Evolutionary conservation across 192 early-diverging fungal species (phyloP).

Genomic region (Rhizophagus clarus): DNA sequence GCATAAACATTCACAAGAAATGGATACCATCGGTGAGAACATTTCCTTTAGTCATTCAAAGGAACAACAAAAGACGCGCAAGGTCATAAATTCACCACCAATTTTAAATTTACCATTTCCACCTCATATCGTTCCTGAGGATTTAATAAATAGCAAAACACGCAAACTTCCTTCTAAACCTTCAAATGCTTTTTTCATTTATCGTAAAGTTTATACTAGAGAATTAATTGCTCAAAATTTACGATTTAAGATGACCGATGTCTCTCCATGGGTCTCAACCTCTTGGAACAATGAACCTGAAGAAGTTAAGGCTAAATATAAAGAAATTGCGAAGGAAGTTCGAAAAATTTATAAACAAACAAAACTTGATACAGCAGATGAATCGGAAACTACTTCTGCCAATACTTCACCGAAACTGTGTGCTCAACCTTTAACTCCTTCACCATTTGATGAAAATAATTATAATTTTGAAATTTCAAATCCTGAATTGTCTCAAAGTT

Average conservation of each 20-base stretch:
- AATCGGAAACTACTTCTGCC: not conserved
- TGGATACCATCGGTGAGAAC: not conserved
- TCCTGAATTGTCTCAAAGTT: not conserved
- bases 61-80: not conserved
- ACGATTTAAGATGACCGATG: slow-evolving; percentile 3
- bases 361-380: not conserved
- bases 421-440: not conserved
- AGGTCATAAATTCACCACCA: not conserved
- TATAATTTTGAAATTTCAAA: not conserved
- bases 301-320: not conserved
- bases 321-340: not conserved
- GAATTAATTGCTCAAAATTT: not conserved
- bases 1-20: not conserved
- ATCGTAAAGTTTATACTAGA: not conserved
- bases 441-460: not conserved
- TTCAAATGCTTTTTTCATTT: slow-evolving; percentile 1
- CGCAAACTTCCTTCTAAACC: not conserved
- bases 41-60: not conserved
- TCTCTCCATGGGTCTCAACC: not conserved
- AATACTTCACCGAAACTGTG: not conserved
- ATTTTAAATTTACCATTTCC: not conserved
- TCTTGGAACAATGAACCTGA: slow-evolving; percentile 3
- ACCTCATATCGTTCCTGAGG: not conserved
- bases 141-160: not conserved
- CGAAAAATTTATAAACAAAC: slow-evolving; percentile 6